A percentile compares a stretch with the other conserved stretches of the same genome.
Conservation (phyloP, 2,329 filamentous ascomycete genomes). For the Fusarium beomiforme region DNA sequence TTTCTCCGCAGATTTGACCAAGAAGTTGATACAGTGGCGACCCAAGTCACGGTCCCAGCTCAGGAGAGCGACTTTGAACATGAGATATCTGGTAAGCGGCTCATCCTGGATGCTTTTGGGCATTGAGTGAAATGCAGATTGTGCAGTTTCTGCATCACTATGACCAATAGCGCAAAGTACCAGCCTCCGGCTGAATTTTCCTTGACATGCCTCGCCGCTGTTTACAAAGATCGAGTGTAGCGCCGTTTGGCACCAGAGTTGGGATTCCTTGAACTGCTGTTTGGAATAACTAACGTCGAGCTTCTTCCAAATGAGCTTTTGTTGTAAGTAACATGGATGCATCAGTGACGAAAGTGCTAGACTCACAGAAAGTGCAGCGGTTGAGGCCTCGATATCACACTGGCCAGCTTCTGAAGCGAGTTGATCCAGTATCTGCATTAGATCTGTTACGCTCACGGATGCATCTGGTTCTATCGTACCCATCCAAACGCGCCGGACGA, state of each 20-base stretch:
- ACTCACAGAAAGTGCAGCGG: constrained; percentile 73
- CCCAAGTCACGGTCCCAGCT: constrained; percentile 67
- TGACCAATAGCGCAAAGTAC: constrained; percentile 74
- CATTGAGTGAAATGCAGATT: constrained; percentile 65
- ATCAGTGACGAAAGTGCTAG: background rate
- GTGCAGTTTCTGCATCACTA: constrained; percentile 40
- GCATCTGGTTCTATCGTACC: constrained; percentile 58
- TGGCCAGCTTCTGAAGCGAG: constrained; percentile 56
- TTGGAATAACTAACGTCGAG: constrained; percentile 69
- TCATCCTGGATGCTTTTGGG: constrained; percentile 66
- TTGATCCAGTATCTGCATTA: constrained; percentile 38
- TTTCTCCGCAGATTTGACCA: constrained; percentile 63
- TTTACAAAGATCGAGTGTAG: constrained; percentile 73
- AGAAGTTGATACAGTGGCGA: constrained; percentile 68
- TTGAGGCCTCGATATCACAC: constrained; percentile 66
- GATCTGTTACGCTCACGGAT: constrained; percentile 33
- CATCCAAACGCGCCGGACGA: constrained; percentile 76
- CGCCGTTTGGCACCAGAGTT: constrained; percentile 77
- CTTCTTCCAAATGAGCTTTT: constrained; percentile 82
- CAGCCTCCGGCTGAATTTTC: constrained; percentile 76
- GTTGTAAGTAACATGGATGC: constrained; percentile 14
- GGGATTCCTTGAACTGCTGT: constrained; percentile 63
- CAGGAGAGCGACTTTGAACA: constrained; percentile 77
- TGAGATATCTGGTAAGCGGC: constrained; percentile 74
- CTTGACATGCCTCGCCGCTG: constrained; percentile 71